Evolutionary conservation across 2,329 filamentous ascomycete species (phyloP), one percentile per base, ranked within the genome.

Genomic region (Lecanicillium sp.): DNA sequence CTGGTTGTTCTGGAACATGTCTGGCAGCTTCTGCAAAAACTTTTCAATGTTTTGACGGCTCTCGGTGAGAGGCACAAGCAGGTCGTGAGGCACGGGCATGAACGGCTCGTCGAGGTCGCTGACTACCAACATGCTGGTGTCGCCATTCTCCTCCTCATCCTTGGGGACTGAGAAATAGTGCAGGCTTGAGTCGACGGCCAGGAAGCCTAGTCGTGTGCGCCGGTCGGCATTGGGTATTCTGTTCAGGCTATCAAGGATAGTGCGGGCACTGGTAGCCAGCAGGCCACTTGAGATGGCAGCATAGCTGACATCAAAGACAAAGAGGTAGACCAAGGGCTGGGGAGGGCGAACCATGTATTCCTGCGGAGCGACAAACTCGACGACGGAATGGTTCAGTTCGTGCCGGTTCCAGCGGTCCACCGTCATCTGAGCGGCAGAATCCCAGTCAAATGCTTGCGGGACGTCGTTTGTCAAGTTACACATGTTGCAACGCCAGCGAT

Each of bases 401-500:
- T 87, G 77, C 51, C 92, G 76, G 60, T 94, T 82, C 84, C 92
- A 94, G 56, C 92, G 74, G 59, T 98, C 90, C 36, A 94, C 82
- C 37, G 80, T 84, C 69, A 94, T 89, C 63, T 97, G 90, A 39
- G 88, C 74, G 32, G 87, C 83, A 25, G 87, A 82, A 63, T 98
- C 92, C 92, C 92, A 98, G 60, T 98, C 92, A 50, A 98, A 98
- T 28, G 89, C 89, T 64, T 98, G 92, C n/a, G 92, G 92, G 29
- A 97, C 90, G 53, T 98, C 92, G 59, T 98, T 98, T 51, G 89
- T 96, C 48, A 98, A 72, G 62, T 95, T 97, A 64, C 92, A 98
- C 89, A 98, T 96, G 66, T 98, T 98, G 69, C 92, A 98, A 56
- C 90, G 83, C 92, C 92, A 98, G 57, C 92, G 79, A 65, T 98